Conservation (phyloP, 345 rosid species). For the Limnanthes douglasii region DNA sequence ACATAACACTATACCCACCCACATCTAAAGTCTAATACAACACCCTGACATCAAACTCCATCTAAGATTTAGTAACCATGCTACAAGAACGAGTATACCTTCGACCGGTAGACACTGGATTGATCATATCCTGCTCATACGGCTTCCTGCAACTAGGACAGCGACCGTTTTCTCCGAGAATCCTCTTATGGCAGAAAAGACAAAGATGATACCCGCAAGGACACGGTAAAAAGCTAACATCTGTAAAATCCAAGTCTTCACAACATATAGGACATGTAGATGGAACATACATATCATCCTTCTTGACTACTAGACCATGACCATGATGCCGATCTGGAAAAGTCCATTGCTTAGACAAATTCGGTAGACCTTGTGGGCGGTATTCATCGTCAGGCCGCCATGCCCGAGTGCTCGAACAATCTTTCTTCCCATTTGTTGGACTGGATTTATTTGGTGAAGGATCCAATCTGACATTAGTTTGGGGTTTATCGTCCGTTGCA, state of each 20-base stretch:
- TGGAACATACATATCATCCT: constrained; percentile 4
- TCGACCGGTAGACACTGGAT: constrained; percentile 35
- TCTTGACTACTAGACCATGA: too few relatives aligned
- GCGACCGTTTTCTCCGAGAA: constrained; percentile 19
- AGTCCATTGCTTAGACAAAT: constrained; percentile 5
- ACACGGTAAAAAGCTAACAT: constrained; percentile 26
- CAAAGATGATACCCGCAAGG: constrained; percentile 25
- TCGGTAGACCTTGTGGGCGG: constrained; percentile 6
- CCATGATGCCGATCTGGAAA: constrained; percentile 7
- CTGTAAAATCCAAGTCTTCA: constrained; percentile 27
- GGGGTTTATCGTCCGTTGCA: constrained; percentile 6
- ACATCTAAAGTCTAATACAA: constrained; percentile 25
- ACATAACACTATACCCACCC: constrained; percentile 35
- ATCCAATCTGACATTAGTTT: neutral
- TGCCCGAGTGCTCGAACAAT: constrained; percentile 5
- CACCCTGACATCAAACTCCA: constrained; percentile 17
- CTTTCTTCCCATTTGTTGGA: neutral
- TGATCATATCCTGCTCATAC: constrained; percentile 19
- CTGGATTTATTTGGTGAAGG: constrained; percentile 1
- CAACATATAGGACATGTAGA: constrained; percentile 21
- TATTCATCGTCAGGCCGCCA: constrained; percentile 11
- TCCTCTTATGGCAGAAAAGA: constrained; percentile 28
- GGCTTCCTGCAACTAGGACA: constrained; percentile 27
- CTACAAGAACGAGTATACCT: constrained; percentile 69
- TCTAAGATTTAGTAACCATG: constrained; percentile 75